Evolutionary conservation across 2,329 filamentous ascomycete species (phyloP).

Genomic region (Aspergillus puulaauensis): DNA sequence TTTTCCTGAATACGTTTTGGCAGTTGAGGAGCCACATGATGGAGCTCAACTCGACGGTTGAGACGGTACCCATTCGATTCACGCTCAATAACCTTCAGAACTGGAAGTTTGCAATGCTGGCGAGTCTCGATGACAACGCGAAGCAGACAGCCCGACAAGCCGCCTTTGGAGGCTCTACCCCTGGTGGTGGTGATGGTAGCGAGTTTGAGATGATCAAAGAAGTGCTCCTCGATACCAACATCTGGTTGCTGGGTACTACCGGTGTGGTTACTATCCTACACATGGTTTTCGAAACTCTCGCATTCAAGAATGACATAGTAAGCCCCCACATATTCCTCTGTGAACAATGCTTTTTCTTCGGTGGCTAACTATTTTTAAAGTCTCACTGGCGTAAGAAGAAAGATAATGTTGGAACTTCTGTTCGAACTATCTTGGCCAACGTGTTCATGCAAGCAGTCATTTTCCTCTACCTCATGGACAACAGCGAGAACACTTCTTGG

Average conservation of each 20-base stretch:
- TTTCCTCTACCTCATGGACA: slow-evolving; percentile 95
- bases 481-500: slow-evolving; percentile 97
- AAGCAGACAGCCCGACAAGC: slow-evolving; percentile 79
- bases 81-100: slow-evolving; percentile 76
- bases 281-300: slow-evolving; percentile 91
- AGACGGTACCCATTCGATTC: slow-evolving; percentile 76
- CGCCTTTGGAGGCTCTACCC: slow-evolving; percentile 68
- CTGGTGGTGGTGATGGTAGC: slow-evolving; percentile 80
- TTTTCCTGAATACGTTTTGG: slow-evolving; percentile 97
- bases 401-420: slow-evolving; percentile 94
- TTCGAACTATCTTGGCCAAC: slow-evolving; percentile 93
- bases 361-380: slow-evolving; percentile 26
- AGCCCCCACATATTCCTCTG: slow-evolving; percentile 18
- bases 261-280: slow-evolving; percentile 82
- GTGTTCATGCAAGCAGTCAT: slow-evolving; percentile 97
- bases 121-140: slow-evolving; percentile 81
- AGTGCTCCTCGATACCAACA: slow-evolving; percentile 89
- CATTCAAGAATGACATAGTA: slow-evolving; percentile 93
- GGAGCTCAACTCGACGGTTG: slow-evolving; percentile 85
- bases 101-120: slow-evolving; percentile 88
- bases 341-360: neutral
- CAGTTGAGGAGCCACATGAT: slow-evolving; percentile 90
- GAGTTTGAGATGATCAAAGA: slow-evolving; percentile 98
- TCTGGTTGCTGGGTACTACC: slow-evolving; percentile 83
- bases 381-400: slow-evolving; percentile 99